Evolutionary conservation across 2,329 filamentous ascomycete genomes (phyloP), one percentile per base, ranked within the genome.

Genomic region (Pleomassaria siparia): DNA sequence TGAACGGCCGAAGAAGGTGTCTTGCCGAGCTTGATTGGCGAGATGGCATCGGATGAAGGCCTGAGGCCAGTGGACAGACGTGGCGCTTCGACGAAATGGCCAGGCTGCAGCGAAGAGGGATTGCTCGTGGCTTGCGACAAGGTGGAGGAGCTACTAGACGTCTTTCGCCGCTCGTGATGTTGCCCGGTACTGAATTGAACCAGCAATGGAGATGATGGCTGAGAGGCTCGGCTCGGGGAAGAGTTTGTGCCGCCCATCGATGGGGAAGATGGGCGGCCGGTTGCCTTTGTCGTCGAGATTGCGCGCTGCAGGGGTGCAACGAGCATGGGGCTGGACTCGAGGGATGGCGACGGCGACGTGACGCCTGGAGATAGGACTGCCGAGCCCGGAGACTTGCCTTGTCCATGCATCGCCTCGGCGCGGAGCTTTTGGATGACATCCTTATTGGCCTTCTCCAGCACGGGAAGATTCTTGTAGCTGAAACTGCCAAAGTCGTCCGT

Each of bases 361-460:
- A 74, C 67, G 7, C 54, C 62, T 11, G 69, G 70, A 1, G 76
- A 76, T 30, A 72, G 67, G 3, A 75, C 63, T 12, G 72, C 70
- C 45, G 66, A 66, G 1, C 60, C 59, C 16, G 70, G 48, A 55
- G 28, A 25, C 29, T 83, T 82, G 51, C 78, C 78, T 58, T 85
- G 82, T 28, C 80, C 78, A 60, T 86, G 91, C 74, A 96, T 80
- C 2, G 94, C 91, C 70, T 97, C 91, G 18, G 91, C 90, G 10
- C 91, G 86, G 47, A 99, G 78, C 69, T 97, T 97, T 62, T 97
- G 91, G 25, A 99, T 96, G 24, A 97, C 91, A 62, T 99, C 94
- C 68, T 99, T 99, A 73, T 99, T 99, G 45, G 94, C 94, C 71
- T 96, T 97, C 63, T 97, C 94, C 15, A 99, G 79, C 16, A 97